Evolutionary conservation across 2,329 filamentous ascomycete genomes (phyloP), one percentile per base, ranked within the genome.

Genomic region (Sclerotinia borealis): DNA sequence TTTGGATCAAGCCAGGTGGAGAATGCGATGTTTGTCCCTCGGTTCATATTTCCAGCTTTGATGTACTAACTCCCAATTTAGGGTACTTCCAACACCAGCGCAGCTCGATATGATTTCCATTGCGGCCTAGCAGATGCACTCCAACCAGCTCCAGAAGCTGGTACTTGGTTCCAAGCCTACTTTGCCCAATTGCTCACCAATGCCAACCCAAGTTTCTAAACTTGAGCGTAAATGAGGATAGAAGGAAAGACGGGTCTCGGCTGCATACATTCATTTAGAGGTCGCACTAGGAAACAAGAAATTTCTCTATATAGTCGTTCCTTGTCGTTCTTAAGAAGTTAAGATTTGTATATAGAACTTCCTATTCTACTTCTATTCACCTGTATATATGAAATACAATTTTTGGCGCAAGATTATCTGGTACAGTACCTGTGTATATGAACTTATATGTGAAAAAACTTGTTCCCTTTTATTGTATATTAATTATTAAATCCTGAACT

Each of bases 1-100:
- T 89, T 63, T 89, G 87, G 87, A 78, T 89, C 69, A 90, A 89
- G 80, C 87, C 87, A 5, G 87, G 87, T 67, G 81, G 81, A 65
- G 81, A 83, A 72, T 71, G 70, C 62, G 74, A 76, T 64, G 68
- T 69, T 47, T 63, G 66, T 66, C n/a, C 36, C 31, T 13, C 29
- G 8, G 7, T 31, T 4, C 15, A 13, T 27, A 22, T 7, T 39
- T 25, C 34, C 1, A 17, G 1, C 19, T n/a, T 25, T 29, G 17
- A 2, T 37, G n/a, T 36, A 60, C 49, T 64, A n/a, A 64, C 25
- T 13, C 15, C 1, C 1, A 36, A 61, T 34, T 2, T 34, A 70
- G 68, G 75, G 75, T 67, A 77, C 75, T 31, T 79, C 76, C 3
- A 69, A 80, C 64, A 74, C 72, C 34, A 71, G 69, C 36, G 75